Conservation (phyloP, 2,329 filamentous ascomycete species). For the Incumbomyces lentus region DNA sequence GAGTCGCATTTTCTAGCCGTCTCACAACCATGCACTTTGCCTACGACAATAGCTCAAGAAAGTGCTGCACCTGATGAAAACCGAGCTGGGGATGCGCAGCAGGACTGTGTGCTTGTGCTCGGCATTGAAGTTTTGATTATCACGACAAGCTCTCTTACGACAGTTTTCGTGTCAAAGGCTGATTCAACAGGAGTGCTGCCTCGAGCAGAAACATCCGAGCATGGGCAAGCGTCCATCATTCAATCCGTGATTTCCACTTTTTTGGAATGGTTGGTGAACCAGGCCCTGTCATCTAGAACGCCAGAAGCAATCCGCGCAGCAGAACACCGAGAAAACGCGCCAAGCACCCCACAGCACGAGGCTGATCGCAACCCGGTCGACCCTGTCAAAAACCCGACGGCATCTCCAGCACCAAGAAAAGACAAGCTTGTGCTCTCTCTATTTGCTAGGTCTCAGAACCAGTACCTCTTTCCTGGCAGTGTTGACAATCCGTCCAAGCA, state of each 20-base stretch:
- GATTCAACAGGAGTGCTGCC: constrained; percentile 86
- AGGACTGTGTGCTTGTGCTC: constrained; percentile 56
- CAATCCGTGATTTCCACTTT: constrained; percentile 65
- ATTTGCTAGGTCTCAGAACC: constrained; percentile 82
- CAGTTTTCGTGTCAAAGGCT: constrained; percentile 90
- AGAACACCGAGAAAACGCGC: background rate
- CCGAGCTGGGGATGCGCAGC: constrained; percentile 15
- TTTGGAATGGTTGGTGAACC: constrained; percentile 59
- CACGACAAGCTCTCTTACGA: constrained; percentile 67
- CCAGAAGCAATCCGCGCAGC: background rate
- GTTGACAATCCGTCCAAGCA: constrained; percentile 78
- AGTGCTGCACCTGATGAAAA: constrained; percentile 11
- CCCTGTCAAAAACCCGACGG: background rate
- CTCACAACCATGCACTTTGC: constrained; percentile 26
- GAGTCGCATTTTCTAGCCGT: constrained; percentile 70
- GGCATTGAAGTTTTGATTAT: constrained; percentile 85
- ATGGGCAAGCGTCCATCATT: constrained; percentile 51
- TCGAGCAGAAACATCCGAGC: constrained; percentile 51
- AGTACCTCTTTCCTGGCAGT: constrained; percentile 91
- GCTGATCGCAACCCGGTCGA: background rate
- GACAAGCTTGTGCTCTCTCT: constrained; percentile 64
- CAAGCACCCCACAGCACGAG: background rate
- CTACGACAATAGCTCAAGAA: background rate
- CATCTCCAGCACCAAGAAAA: background rate
- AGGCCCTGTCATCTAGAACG: constrained; percentile 7